A percentile compares a stretch with the other conserved stretches of the same genome.
phyloP scores from a whole-genome alignment of 2,329 filamentous ascomycete genomes.

The Monosporascus ibericus region DNA sequence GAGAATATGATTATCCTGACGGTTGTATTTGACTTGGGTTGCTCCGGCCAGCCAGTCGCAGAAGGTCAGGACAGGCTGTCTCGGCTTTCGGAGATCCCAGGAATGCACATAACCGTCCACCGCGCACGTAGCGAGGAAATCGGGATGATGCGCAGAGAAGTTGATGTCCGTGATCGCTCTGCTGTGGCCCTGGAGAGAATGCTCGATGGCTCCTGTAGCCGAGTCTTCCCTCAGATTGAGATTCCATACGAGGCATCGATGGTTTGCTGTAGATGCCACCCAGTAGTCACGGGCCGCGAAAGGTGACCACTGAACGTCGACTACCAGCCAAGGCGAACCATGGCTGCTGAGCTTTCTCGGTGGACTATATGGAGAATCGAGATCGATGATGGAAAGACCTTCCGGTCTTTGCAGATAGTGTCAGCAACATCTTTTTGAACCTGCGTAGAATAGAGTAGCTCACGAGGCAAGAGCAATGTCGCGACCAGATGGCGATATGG shows the following conservation, averaged over 20 bases:
- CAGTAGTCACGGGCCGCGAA: conserved; percentile 86
- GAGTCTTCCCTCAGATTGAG: conserved; percentile 73
- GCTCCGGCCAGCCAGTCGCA: conserved; percentile 92
- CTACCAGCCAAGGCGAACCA: conserved; percentile 87
- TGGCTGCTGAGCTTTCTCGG: conserved; percentile 77
- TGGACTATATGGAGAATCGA: conserved; percentile 82
- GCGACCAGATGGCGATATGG: conserved; percentile 84
- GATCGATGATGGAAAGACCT: conserved; percentile 83
- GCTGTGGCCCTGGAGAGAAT: conserved; percentile 78
- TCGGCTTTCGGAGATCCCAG: conserved; percentile 77
- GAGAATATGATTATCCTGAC: conserved; percentile 77
- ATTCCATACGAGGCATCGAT: conserved; percentile 92
- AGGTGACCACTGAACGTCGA: conserved; percentile 95
- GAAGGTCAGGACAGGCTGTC: conserved; percentile 70
- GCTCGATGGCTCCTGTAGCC: conserved; percentile 65
- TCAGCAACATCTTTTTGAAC: conserved; percentile 5
- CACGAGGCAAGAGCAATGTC: conserved; percentile 84
- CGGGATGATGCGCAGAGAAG: conserved; percentile 88
- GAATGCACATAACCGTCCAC: conserved; percentile 91
- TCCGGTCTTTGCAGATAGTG: conserved; percentile 51
- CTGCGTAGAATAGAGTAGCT: conserved; percentile 19
- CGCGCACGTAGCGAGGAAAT: conserved; percentile 82
- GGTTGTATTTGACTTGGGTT: conserved; percentile 92
- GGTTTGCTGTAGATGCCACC: conserved; percentile 91
- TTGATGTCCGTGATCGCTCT: conserved; percentile 95